phyloP scores from a whole-genome alignment of 1,284 basidiomycete genomes.

The Wallemia ichthyophaga region DNA sequence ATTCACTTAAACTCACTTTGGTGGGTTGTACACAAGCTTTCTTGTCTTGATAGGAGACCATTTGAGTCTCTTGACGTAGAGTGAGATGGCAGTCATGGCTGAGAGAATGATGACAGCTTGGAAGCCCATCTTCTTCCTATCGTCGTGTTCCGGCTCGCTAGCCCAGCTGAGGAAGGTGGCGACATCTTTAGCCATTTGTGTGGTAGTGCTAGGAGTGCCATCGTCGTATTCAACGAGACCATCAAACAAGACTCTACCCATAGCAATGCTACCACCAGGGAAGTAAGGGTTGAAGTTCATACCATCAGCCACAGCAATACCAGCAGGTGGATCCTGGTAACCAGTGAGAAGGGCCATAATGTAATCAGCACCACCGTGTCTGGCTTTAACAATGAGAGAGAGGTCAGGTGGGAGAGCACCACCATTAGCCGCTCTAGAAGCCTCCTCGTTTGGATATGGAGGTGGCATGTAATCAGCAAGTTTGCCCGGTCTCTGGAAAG shows the following conservation, averaged over 20 bases:
- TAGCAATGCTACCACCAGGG: slow-evolving; percentile 68
- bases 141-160: slow-evolving; percentile 89
- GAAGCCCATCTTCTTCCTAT: slow-evolving; percentile 82
- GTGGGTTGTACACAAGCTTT: slow-evolving; percentile 25
- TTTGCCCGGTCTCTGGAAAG: slow-evolving; percentile 96
- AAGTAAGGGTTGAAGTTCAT: slow-evolving; percentile 73
- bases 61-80: slow-evolving; percentile 87
- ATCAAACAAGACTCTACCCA: slow-evolving; percentile 90
- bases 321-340: slow-evolving; percentile 86
- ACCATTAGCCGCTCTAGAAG: slow-evolving; percentile 71
- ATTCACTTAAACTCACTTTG: neutral
- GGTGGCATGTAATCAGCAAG: slow-evolving; percentile 84
- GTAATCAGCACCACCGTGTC: slow-evolving; percentile 90
- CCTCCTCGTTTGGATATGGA: slow-evolving; percentile 95
- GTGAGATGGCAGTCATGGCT: slow-evolving; percentile 39
- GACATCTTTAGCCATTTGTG: slow-evolving; percentile 99
- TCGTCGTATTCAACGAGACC: slow-evolving; percentile 85
- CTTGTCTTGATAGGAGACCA: slow-evolving; percentile 73
- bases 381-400: slow-evolving; percentile 88
- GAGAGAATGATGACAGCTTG: slow-evolving; percentile 78
- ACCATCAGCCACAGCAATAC: slow-evolving; percentile 80
- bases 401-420: slow-evolving; percentile 94
- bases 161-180: slow-evolving; percentile 82
- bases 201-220: slow-evolving; percentile 83
- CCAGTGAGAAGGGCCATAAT: slow-evolving; percentile 90